These are phyloP conservation scores for Diutina pseudorugosa DNA, from an alignment of 1,139 yeast genomes.

Conservation along the genomic window DNA sequence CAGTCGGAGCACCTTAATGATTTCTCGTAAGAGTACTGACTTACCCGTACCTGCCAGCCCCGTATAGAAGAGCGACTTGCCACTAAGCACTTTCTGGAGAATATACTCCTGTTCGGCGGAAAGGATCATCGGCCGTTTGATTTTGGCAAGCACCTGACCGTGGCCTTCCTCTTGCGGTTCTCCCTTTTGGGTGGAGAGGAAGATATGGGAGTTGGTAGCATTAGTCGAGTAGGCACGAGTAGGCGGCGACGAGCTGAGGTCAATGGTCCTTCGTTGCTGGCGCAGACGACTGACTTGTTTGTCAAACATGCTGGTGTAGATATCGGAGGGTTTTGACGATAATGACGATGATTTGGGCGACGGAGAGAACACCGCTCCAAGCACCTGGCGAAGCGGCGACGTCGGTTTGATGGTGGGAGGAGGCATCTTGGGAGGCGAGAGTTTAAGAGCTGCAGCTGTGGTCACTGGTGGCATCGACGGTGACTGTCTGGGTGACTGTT, in stretches of 20 bases:
- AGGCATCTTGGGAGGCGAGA: not conserved
- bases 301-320: not conserved
- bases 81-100: not conserved
- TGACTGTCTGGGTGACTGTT: not conserved
- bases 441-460: not conserved
- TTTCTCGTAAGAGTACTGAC: constrained; percentile 59
- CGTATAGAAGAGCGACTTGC: constrained; percentile 45
- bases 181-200: not conserved
- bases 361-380: not conserved
- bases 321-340: not conserved
- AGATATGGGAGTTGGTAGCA: not conserved
- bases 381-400: not conserved
- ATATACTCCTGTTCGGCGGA: constrained; percentile 32
- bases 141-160: not conserved
- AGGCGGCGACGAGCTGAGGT: not conserved
- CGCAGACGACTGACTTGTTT: not conserved
- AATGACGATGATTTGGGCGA: not conserved
- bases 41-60: constrained; percentile 98
- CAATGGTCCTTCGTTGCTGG: not conserved
- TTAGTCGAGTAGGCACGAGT: not conserved
- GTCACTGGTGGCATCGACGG: no score
- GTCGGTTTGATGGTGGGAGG: not conserved
- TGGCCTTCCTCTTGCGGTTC: not conserved
- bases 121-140: constrained; percentile 18
- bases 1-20: constrained; percentile 46